Evolutionary conservation across 192 early-diverging fungal genomes (phyloP), one percentile per base, ranked within the genome.

Genomic region (Gamsiella multidivaricata): DNA sequence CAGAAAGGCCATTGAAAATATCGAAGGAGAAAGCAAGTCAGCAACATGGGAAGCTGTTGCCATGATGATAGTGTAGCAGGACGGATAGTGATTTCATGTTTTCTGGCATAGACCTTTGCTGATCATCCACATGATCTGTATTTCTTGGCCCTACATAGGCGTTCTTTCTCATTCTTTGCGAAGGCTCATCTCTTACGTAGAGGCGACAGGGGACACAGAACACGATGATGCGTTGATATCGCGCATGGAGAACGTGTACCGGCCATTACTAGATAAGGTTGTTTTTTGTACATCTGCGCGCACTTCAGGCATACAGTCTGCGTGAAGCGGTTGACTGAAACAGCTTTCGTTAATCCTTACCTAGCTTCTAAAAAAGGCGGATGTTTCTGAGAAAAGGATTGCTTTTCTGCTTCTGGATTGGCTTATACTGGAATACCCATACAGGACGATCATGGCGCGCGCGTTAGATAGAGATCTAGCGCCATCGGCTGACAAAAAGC

Each of bases 361-460:
- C 34, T 65, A 73, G 70, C 32, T 73, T 8, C 37, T 73, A 22
- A 73, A 60, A 33, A 64, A 65, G 31, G 43, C 62, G 9, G 70
- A 65, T 14, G 62, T 65, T n/a, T 25, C 46, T 31, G 55, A 22
- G 20, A 73, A 65, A 28, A 54, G 65, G 49, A 65, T 46, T 1
- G 54, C 70, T 32, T 45, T 58, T 8, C 22, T 59, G 0, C 39
- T 73, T 5, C 18, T 73, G 45, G 70, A 65, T 23, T 73, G 70
- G 70, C 54, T 73, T 9, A 14, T 73, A 4, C 15, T 65, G 5
- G 37, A 45, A 2, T 65, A 43, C 18, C 62, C 70, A 2, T 26
- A 59, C 22, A 45, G 56, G 6, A 6, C 23, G 9, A 28, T 73
- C 7, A 39, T 65, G 39, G 47, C 43, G 14, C 45, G 28, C 28